Evolutionary conservation across 768 basidiomycete genomes (phyloP), one percentile per base, ranked within the genome.

Genomic region (Gyrodon lividus): DNA sequence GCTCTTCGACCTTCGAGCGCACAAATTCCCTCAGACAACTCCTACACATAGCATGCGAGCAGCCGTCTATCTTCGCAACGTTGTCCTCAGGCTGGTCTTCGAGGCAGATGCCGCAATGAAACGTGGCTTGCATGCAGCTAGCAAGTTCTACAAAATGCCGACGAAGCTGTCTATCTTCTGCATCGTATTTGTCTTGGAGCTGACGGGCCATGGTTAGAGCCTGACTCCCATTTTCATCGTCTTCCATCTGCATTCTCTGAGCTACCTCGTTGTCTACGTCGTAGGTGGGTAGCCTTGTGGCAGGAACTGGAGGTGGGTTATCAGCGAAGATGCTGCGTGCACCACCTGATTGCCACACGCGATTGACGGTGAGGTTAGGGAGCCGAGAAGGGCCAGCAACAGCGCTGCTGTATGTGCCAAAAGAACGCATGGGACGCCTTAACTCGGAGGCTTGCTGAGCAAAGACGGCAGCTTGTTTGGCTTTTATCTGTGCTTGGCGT

Each of bases 81-180:
- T 67, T 58, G 41, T 80, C 76, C 38, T 72, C 69, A 0, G 75
- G 69, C 38, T 70, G 61, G 2, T 72, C 61, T 13, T 87, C 85
- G 52, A 79, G 61, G 62, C 86, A 87, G 33, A 87, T 71, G 8
- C 70, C 69, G 57, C 86, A 87, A 35, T 72, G 63, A 51, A 83
- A 85, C n/a, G 50, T 64, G 35, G 28, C 26, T 35, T 75, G 78
- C 4, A 58, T 43, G 12, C 50, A 26, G 10, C 39, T 55, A 13
- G 56, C 41, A 6, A 79, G 70, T 2, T 63, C 60, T 12, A 51
- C 52, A 1, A 63, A 57, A 53, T 81, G 73, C 6, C 41, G 56
- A n/a, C 65, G 62, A 33, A 81, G 67, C 2, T 49, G 61, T 13
- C 38, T 38, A 48, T 78, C 66, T 62, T 82, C 80, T 4, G 61